These are phyloP conservation scores for Colletotrichum noveboracense DNA, from an alignment of 2,329 filamentous ascomycete species.

Conservation along the genomic window DNA sequence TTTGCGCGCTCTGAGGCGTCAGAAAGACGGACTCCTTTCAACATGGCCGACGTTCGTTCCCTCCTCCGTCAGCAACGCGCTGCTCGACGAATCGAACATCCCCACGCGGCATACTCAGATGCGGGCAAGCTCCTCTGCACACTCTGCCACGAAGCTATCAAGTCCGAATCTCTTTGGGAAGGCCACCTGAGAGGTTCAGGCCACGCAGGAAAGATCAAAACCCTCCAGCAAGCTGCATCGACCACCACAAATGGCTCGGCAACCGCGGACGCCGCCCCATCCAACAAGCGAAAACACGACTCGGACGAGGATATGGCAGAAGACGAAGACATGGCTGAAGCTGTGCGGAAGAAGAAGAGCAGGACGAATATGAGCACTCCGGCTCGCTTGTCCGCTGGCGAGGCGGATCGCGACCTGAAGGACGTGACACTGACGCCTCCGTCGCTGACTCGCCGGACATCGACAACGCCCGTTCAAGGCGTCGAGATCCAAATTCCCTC, in stretches of 20 bases:
- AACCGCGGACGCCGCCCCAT: not conserved
- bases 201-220: constrained; percentile 35
- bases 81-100: constrained; percentile 74
- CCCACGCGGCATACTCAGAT: constrained; percentile 71
- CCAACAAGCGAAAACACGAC: constrained; percentile 34
- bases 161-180: constrained; percentile 72
- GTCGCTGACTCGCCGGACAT: constrained; percentile 49
- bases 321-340: constrained; percentile 40
- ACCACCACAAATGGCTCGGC: constrained; percentile 10
- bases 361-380: constrained; percentile 37
- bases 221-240: not conserved
- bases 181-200: constrained; percentile 57
- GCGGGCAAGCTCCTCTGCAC: constrained; percentile 72
- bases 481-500: constrained; percentile 69
- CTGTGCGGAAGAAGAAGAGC: constrained; percentile 50
- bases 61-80: constrained; percentile 80
- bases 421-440: constrained; percentile 41
- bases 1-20: not conserved
- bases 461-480: constrained; percentile 58
- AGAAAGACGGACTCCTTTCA: not conserved
- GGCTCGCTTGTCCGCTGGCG: constrained; percentile 19
- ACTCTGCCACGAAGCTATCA: constrained; percentile 68
- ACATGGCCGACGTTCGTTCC: constrained; percentile 80
- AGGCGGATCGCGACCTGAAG: constrained; percentile 26
- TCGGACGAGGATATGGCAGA: constrained; percentile 29